These are phyloP conservation scores for Claviceps sp. DNA, from an alignment of 2,329 filamentous ascomycete genomes.

Conservation along the genomic window DNA sequence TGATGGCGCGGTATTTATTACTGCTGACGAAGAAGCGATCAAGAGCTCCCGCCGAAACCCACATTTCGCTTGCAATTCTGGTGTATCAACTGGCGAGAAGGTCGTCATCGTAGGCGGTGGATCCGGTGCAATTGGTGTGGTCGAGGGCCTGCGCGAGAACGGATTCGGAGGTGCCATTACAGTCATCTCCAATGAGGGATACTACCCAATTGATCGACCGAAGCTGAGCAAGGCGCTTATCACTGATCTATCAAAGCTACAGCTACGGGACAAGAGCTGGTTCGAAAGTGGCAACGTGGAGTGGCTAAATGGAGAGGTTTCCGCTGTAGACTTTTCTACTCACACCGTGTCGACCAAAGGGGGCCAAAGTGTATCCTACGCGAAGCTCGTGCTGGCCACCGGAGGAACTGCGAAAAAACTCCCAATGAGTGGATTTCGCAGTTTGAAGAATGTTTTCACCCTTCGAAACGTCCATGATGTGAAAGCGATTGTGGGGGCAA, in stretches of 20 bases:
- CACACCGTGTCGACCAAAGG: slow-evolving; percentile 64
- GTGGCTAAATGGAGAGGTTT: slow-evolving; percentile 52
- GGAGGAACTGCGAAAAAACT: slow-evolving; percentile 66
- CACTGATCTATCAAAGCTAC: slow-evolving; percentile 64
- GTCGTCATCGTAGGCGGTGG: slow-evolving; percentile 84
- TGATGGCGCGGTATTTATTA: slow-evolving; percentile 72
- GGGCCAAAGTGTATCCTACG: slow-evolving; percentile 61
- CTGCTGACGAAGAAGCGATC: slow-evolving; percentile 64
- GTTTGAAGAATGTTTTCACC: slow-evolving; percentile 75
- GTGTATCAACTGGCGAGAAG: slow-evolving; percentile 32
- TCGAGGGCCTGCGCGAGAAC: slow-evolving; percentile 70
- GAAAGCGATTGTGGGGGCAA: slow-evolving; percentile 62
- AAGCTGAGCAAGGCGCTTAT: slow-evolving; percentile 92
- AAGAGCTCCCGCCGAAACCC: slow-evolving; percentile 63
- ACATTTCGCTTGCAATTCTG: slow-evolving; percentile 51
- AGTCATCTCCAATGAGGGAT: slow-evolving; percentile 70
- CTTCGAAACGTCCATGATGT: slow-evolving; percentile 67
- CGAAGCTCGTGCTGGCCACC: slow-evolving; percentile 80
- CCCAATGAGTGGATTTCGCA: slow-evolving; percentile 74
- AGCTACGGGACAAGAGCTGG: slow-evolving; percentile 64
- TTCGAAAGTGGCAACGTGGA: slow-evolving; percentile 51
- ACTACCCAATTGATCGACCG: slow-evolving; percentile 80
- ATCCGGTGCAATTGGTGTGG: slow-evolving; percentile 65
- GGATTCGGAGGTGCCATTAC: slow-evolving; percentile 73
- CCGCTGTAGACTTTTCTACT: slow-evolving; percentile 57